Conservation (phyloP, 441 rosid species). For the Gossypium aridum region DNA sequence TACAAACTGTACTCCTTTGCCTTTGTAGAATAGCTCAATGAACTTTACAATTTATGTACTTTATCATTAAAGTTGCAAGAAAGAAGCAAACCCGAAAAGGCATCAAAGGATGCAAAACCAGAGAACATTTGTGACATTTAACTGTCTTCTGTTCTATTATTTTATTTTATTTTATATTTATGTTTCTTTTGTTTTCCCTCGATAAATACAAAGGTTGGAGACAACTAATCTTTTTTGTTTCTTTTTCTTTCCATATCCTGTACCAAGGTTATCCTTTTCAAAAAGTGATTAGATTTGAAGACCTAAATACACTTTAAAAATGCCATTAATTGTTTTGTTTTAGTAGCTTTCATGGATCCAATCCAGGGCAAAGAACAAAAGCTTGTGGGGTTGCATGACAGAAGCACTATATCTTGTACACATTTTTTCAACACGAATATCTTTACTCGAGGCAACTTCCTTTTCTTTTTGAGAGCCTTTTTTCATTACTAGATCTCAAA, state of each 20-base stretch:
- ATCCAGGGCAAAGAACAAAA: constrained; percentile 36
- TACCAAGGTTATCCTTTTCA: constrained; percentile 26
- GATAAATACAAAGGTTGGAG: constrained; percentile 9
- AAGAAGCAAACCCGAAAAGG: not conserved
- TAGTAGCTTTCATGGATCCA: constrained; percentile 21
- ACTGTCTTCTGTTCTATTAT: not conserved
- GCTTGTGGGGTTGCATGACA: constrained; percentile 16
- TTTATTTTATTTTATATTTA: not conserved
- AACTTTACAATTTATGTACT: not conserved
- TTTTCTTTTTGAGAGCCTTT: not conserved
- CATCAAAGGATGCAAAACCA: not conserved
- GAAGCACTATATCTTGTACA: constrained; percentile 7
- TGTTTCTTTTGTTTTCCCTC: not conserved
- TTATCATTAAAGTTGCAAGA: not conserved
- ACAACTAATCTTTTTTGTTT: constrained; percentile 11
- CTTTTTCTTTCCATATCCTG: not conserved
- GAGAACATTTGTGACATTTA: not conserved
- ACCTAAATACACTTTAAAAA: constrained; percentile 5
- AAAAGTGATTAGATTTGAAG: constrained; percentile 12
- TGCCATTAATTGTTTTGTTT: not conserved
- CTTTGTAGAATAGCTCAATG: too few relatives aligned
- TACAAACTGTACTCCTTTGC: too few relatives aligned
- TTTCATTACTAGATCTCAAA: not conserved
- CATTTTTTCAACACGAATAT: constrained; percentile 11
- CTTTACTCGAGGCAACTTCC: not conserved